phyloP scores from a whole-genome alignment of 129 eudicot species.

The Calendula officinalis region DNA sequence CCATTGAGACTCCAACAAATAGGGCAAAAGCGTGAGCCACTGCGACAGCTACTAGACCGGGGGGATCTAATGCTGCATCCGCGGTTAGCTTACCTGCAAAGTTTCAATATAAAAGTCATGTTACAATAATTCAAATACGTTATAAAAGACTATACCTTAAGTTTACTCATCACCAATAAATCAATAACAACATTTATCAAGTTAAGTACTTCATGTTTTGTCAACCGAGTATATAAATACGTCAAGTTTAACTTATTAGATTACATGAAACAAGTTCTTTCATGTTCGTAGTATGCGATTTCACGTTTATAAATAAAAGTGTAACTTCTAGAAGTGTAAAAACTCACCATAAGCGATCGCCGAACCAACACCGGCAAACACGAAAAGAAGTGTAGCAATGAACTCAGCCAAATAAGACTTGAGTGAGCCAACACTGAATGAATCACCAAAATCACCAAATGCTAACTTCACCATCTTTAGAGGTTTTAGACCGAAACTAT shows the following conservation, averaged over 20 bases:
- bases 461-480: constrained; percentile 63
- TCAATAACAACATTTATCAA: not conserved
- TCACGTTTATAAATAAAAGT: not conserved
- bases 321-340: too few relatives aligned
- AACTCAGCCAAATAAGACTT: constrained; percentile 63
- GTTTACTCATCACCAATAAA: constrained; percentile 9
- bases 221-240: not conserved
- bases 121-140: not conserved
- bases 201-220: too few relatives aligned
- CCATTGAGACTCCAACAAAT: constrained; percentile 61
- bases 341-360: constrained; percentile 38
- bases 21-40: constrained; percentile 65
- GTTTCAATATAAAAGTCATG: not conserved
- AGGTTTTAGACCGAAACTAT: not conserved
- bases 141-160: not conserved
- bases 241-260: constrained; percentile 5
- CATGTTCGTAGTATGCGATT: not conserved
- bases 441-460: constrained; percentile 61
- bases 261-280: not conserved
- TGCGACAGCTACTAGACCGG: constrained; percentile 61
- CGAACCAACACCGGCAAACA: constrained; percentile 71
- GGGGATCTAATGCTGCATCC: constrained; percentile 51
- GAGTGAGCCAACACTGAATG: constrained; percentile 43
- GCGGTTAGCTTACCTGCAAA: constrained; percentile 46
- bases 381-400: constrained; percentile 63